Base-by-base conservation (phyloP, 371 early-diverging fungal genomes). In the Umbelopsis sp. region DNA sequence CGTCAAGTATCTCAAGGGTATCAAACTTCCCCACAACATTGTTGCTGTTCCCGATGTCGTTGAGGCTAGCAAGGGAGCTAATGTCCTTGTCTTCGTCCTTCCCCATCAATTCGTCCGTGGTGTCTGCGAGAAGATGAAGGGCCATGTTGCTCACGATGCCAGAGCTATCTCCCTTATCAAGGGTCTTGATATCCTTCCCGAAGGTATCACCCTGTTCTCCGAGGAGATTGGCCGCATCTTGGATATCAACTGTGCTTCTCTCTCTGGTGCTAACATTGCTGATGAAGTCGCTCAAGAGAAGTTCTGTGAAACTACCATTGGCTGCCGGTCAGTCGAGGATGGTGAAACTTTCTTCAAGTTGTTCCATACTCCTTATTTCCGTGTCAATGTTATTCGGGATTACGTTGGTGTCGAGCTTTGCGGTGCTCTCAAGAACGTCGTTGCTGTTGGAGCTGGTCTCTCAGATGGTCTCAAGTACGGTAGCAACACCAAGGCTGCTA, bases 261-360 rank as follows among this genome's bases (percentile, higher is more conserved):
- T 99, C 50, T 96, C 94, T 88, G 99, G 99, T 50, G 99, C 99
- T 65, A 99, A 99, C 83, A 98, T 99, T 80, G 99, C 99, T 35
- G 88, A 85, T 67, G 99, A 99, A 73, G 95, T 99, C 29, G 98
- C 99, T 2, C 83, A 87, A 74, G 96, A 95, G 69, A 83, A 93
- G 74, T 96, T 98, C 76, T 95, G 94, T 78, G 99, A 99, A 78
- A 91, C 96, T 4, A 99, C 99, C 0, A 90, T 98, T 70, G 97
- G 95, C 48, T 97, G 92, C 80, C 68, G 74, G 24, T 79, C 86
- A 63, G 44, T 72, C 37, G 83, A 81, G 37, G 92, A 96, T 70
- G 98, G 93, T 38, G 81, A 89, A 22, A 68, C 92, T 44, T 92
- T 94, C 77, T 79, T 89, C 57, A 80, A 89, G 63, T 74, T 98